Evolutionary conservation across 495 filamentous ascomycete genomes (phyloP).

Genomic region (Penicillium cinerascens): DNA sequence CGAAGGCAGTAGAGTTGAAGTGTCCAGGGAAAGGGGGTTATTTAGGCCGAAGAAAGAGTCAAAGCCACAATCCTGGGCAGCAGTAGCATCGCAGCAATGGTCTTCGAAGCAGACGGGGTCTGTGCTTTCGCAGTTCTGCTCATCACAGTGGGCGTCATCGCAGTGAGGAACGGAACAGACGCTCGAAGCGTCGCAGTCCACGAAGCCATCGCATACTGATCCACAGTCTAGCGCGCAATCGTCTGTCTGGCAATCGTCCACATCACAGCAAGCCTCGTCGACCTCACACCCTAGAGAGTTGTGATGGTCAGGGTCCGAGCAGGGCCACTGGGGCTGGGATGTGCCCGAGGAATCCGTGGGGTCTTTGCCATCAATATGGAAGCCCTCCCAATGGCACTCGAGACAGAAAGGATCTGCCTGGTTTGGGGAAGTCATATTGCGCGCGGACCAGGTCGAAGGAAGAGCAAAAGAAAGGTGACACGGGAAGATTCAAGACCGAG

Average conservation of each 20-base stretch:
- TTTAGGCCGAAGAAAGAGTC: slow-evolving; percentile 37
- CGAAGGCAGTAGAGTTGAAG: slow-evolving; percentile 25
- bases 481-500: not conserved
- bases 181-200: slow-evolving; percentile 41
- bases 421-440: slow-evolving; percentile 37
- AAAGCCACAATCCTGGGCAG: slow-evolving; percentile 28
- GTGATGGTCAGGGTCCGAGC: slow-evolving; percentile 30
- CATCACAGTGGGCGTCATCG: slow-evolving; percentile 26
- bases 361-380: slow-evolving; percentile 36
- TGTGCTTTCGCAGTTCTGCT: slow-evolving; percentile 29
- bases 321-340: slow-evolving; percentile 30
- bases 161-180: slow-evolving; percentile 38
- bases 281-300: slow-evolving; percentile 26
- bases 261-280: slow-evolving; percentile 42
- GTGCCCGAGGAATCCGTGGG: slow-evolving; percentile 19
- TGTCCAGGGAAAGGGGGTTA: slow-evolving; percentile 30
- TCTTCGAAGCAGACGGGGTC: slow-evolving; percentile 41
- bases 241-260: slow-evolving; percentile 42
- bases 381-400: slow-evolving; percentile 43
- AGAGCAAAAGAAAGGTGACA: slow-evolving; percentile 1
- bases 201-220: slow-evolving; percentile 44
- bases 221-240: slow-evolving; percentile 41
- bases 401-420: slow-evolving; percentile 39
- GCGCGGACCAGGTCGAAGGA: slow-evolving; percentile 12
- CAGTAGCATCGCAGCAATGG: slow-evolving; percentile 33